Evolutionary conservation across 2,329 filamentous ascomycete genomes (phyloP), one percentile per base, ranked within the genome.

Genomic region (Trichoderma sp.): DNA sequence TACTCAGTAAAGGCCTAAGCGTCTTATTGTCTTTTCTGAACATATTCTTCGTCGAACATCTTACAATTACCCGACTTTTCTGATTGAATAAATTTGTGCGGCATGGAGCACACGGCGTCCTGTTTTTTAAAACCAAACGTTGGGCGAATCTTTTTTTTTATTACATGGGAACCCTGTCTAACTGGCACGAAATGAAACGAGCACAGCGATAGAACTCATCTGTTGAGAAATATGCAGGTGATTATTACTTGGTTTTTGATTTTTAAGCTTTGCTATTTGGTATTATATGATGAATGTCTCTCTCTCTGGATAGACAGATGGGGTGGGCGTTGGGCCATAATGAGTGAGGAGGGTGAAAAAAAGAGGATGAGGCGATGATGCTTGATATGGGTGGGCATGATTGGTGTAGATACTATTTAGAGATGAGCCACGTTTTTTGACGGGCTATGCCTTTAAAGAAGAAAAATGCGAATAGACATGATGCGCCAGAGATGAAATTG

Each of bases 1-100:
- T 96, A 96, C 83, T 84, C 86, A 71, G 80, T 95, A 84, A 93
- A 95, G 88, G 90, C 87, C 81, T 95, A 88, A 80, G 76, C 6
- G 11, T 12, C n/a, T n/a, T n/a, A n/a, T n/a, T n/a, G n/a, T n/a
- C n/a, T n/a, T n/a, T n/a, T n/a, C n/a, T n/a, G n/a, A n/a, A n/a
- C n/a, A n/a, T n/a, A n/a, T 47, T 58, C 26, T 32, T 12, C 36
- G 8, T 59, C 30, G 23, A 28, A 11, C 26, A 26, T 26, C 4
- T 26, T 3, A 30, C 2, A 30, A 1, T 30, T 30, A 30, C 2
- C 1, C 7, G 2, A 7, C 39, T 34, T 67, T 63, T 55, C 47
- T 67, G 50, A 17, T 62, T 70, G 63, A 70, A 68, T 71, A 72
- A 72, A 47, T 64, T 73, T 58, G 55, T 71, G 64, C 59, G 34